A percentile compares a stretch with the other conserved stretches of the same genome.
Evolutionary conservation across 2,329 filamentous ascomycete species (phyloP).

Genomic region (Penicillium sp.): DNA sequence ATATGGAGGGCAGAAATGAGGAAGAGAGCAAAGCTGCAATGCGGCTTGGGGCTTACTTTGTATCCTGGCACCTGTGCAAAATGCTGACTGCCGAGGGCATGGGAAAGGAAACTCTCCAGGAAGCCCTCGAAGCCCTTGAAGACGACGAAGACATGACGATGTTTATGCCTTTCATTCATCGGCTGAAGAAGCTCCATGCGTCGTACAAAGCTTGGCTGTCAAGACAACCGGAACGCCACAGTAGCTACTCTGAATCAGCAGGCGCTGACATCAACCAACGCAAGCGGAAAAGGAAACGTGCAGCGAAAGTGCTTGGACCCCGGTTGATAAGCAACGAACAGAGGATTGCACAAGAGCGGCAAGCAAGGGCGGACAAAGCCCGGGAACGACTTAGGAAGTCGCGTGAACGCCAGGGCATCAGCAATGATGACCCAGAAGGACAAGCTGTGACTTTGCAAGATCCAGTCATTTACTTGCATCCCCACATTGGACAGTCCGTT

Average conservation of each 20-base stretch:
- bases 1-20: background rate
- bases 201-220: conserved; percentile 18
- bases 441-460: conserved; percentile 49
- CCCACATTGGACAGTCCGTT: conserved; percentile 64
- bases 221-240: background rate
- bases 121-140: conserved; percentile 6
- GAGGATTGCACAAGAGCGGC: conserved; percentile 56
- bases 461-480: conserved; percentile 57
- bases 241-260: background rate
- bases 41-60: conserved; percentile 14
- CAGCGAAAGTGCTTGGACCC: conserved; percentile 30
- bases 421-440: conserved; percentile 46
- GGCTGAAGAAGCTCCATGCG: conserved; percentile 28
- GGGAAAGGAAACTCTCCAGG: background rate
- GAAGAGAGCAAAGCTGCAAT: conserved; percentile 11
- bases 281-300: conserved; percentile 42
- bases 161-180: conserved; percentile 34
- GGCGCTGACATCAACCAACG: background rate
- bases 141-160: conserved; percentile 14
- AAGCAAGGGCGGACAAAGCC: conserved; percentile 58
- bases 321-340: conserved; percentile 54
- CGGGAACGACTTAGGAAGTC: conserved; percentile 35
- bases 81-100: background rate
- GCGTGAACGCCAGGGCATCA: conserved; percentile 34
- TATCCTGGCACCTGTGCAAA: conserved; percentile 13